Evolutionary conservation across 306 rosid genomes (phyloP).

Genomic region (Mimosa bimucronata): DNA sequence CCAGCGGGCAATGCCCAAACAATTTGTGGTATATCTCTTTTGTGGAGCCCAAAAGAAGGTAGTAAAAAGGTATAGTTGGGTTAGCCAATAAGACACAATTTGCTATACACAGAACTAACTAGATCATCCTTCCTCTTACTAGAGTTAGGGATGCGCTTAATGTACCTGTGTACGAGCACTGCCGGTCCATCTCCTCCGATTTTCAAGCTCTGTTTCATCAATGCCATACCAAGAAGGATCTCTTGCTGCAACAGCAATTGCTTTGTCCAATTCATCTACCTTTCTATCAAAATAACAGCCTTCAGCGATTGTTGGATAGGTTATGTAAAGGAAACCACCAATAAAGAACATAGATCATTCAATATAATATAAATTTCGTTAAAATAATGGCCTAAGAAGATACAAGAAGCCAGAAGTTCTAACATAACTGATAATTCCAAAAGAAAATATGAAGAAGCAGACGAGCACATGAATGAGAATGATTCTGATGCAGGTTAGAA

Average conservation of each 20-base stretch:
- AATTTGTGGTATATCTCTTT: not conserved
- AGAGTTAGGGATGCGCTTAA: conserved; percentile 27
- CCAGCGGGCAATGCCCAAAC: not conserved
- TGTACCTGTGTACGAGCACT: conserved; percentile 86
- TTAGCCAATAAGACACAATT: conserved; percentile 1
- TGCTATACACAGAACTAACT: not conserved
- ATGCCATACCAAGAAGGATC: conserved; percentile 89
- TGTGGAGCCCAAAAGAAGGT: not conserved
- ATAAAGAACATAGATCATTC: conserved; percentile 8
- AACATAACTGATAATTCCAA: too few species aligned
- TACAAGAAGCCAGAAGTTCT: too few species aligned
- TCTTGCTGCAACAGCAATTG: conserved; percentile 90
- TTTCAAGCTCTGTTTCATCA: conserved; percentile 89
- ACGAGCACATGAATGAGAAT: too few species aligned
- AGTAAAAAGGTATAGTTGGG: not conserved
- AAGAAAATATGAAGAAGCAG: too few species aligned
- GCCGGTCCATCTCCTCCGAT: conserved; percentile 88
- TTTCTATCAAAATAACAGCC: conserved; percentile 82
- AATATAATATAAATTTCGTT: not conserved
- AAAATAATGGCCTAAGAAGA: too few species aligned
- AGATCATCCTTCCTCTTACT: conserved; percentile 25
- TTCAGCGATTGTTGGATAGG: conserved; percentile 54
- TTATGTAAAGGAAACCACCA: conserved; percentile 24
- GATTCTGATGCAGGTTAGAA: too few species aligned
- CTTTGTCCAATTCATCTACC: conserved; percentile 96